Evolutionary conservation across 1,284 basidiomycete genomes (phyloP), one percentile per base, ranked within the genome.

Genomic region (Ceratobasidium sp.): DNA sequence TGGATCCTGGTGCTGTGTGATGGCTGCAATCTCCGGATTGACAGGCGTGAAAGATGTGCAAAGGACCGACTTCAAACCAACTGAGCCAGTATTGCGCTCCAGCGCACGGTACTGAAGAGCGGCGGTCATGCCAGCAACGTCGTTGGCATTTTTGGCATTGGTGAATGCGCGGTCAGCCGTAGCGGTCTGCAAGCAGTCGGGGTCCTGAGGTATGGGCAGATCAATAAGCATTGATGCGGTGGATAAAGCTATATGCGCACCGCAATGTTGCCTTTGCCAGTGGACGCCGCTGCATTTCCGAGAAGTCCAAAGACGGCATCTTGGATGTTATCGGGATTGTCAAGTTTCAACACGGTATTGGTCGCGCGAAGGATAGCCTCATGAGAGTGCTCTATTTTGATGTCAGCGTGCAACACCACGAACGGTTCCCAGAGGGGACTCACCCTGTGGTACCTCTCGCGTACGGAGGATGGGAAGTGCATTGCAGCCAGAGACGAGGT

Each of bases 391-490:
- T 92, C 91, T 91, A 80, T n/a, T 41, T 55, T 46, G 16, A 65
- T n/a, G 0, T 48, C 18, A 54, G 23, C 46, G 60, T 12, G 46
- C 20, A 55, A 54, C 38, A 23, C 23, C 35, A 41, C 16, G 50
- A 23, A 30, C 60, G 62, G 55, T 30, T 66, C 48, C 66, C 7
- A 54, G 74, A 68, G 78, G 16, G 48, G 20, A 38, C 80, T 41
- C 81, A 90, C 90, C 90, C 86, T 92, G 91, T 59, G 91, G 91
- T 55, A 92, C 91, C 83, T 92, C 90, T 80, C 90, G 89, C 12
- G 33, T 60, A n/a, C 52, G 64, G n/a, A 77, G 50, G 48, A 81
- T 69, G 41, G 89, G 89, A 46, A 87, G 81, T 73, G 88, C 85
- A 18, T 20, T 38, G 48, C 55, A 70, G 41, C 59, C 35, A 7